Evolutionary conservation across 2,329 filamentous ascomycete genomes (phyloP).

Genomic region (Diaporthe helianthi): DNA sequence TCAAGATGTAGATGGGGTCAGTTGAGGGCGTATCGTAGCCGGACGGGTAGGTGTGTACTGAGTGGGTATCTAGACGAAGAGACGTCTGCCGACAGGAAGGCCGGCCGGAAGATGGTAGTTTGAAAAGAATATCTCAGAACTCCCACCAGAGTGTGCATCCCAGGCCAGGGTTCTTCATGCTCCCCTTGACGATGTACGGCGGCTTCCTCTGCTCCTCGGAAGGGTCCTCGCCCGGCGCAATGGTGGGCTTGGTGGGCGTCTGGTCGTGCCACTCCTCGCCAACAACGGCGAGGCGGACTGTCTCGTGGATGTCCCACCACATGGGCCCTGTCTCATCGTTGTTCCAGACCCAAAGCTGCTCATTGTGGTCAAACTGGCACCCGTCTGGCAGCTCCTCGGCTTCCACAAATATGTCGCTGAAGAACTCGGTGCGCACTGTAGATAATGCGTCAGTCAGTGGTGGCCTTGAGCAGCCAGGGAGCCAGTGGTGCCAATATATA

Average conservation of each 20-base stretch:
- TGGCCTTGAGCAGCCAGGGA: not conserved
- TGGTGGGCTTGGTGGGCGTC: slow-evolving; percentile 69
- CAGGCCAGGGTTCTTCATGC: slow-evolving; percentile 68
- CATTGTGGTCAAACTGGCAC: slow-evolving; percentile 76
- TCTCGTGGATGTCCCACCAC: slow-evolving; percentile 90
- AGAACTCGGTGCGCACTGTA: slow-evolving; percentile 85
- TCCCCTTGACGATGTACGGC: slow-evolving; percentile 73
- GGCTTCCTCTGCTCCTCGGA: slow-evolving; percentile 60
- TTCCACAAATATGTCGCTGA: slow-evolving; percentile 87
- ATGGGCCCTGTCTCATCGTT: slow-evolving; percentile 72
- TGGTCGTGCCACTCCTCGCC: slow-evolving; percentile 93
- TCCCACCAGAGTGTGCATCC: slow-evolving; percentile 73
- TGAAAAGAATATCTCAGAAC: slow-evolving; percentile 35
- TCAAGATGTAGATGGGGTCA: slow-evolving; percentile 42
- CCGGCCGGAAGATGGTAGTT: not conserved
- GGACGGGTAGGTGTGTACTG: not conserved
- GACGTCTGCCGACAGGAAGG: not conserved
- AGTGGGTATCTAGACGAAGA: slow-evolving; percentile 25
- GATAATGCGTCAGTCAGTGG: slow-evolving; percentile 25
- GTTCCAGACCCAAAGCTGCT: slow-evolving; percentile 86
- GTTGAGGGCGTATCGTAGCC: not conserved
- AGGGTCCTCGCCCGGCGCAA: slow-evolving; percentile 59
- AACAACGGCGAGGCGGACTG: slow-evolving; percentile 84
- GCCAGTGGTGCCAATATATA: no score
- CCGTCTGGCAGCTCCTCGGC: slow-evolving; percentile 76